These are phyloP conservation scores for Chlorella sp. DNA, from an alignment of 139 green algal genomes.

Conservation along the genomic window DNA sequence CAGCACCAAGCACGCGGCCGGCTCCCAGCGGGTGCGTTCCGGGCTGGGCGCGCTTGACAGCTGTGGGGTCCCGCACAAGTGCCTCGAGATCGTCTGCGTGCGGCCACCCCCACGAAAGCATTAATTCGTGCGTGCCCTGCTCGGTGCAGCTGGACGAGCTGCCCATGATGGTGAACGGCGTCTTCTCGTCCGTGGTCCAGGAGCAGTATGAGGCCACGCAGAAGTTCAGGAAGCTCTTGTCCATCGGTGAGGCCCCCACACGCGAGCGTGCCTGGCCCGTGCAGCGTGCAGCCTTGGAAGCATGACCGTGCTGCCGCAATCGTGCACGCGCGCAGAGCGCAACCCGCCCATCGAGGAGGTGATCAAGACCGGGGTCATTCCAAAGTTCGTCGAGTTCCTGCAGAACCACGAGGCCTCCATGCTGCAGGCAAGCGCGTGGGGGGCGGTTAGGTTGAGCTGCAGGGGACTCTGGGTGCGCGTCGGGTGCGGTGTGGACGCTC, in stretches of 20 bases:
- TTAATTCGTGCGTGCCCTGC: no score
- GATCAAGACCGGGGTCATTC: constrained; percentile 91
- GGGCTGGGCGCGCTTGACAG: no score
- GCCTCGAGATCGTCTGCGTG: no score
- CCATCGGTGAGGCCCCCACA: constrained; percentile 72
- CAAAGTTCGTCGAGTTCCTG: constrained; percentile 96
- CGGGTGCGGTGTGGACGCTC: no score
- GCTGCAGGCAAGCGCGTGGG: constrained; percentile 67
- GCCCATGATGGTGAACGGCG: constrained; percentile 87
- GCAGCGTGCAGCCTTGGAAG: no score
- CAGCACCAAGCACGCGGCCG: constrained; percentile 20
- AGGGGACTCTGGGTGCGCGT: not conserved
- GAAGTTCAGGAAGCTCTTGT: constrained; percentile 97
- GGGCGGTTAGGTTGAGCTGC: no score
- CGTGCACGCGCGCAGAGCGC: constrained; percentile 82
- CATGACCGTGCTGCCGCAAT: no score
- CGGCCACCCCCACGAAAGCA: no score
- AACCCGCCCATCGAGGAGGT: constrained; percentile 99
- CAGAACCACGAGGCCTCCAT: constrained; percentile 74
- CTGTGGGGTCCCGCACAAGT: no score
- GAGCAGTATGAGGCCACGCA: constrained; percentile 93
- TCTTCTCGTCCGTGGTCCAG: constrained; percentile 70
- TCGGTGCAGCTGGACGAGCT: constrained; percentile 90
- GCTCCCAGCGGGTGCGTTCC: constrained; percentile 6
- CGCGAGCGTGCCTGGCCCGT: no score